Conservation (phyloP, 352 stramenopile species). For the Globisporangium spiculum region DNA sequence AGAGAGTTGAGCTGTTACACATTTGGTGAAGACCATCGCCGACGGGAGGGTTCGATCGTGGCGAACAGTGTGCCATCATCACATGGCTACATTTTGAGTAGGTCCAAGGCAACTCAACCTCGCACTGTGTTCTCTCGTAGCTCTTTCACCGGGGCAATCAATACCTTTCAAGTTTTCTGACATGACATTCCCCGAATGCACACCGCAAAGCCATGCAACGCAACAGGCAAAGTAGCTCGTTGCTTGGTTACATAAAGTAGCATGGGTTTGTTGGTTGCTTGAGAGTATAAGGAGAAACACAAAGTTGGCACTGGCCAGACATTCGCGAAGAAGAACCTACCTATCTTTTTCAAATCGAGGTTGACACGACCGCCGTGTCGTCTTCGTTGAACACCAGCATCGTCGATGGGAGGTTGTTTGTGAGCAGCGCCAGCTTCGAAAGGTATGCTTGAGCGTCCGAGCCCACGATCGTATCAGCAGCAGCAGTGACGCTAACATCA, state of each 20-base stretch:
- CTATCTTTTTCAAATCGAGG: slow-evolving; percentile 29
- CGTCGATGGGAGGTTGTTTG: slow-evolving; percentile 42
- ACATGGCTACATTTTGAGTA: too few relatives aligned
- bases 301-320: not conserved
- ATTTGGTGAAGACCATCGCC: too few relatives aligned
- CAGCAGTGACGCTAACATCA: not conserved
- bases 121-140: too few relatives aligned
- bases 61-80: too few relatives aligned
- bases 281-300: not conserved
- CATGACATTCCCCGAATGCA: not conserved
- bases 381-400: slow-evolving; percentile 56
- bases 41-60: too few relatives aligned
- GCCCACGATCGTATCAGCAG: not conserved
- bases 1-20: too few relatives aligned
- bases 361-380: slow-evolving; percentile 39
- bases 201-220: not conserved
- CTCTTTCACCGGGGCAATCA: not conserved
- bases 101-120: too few relatives aligned
- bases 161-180: not conserved
- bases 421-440: slow-evolving; percentile 35
- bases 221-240: not conserved
- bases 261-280: not conserved
- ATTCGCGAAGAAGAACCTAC: not conserved
- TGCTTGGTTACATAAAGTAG: not conserved
- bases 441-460: slow-evolving; percentile 21